Evolutionary conservation across 495 filamentous ascomycete species (phyloP).

Genomic region (Choiromyces venosus): DNA sequence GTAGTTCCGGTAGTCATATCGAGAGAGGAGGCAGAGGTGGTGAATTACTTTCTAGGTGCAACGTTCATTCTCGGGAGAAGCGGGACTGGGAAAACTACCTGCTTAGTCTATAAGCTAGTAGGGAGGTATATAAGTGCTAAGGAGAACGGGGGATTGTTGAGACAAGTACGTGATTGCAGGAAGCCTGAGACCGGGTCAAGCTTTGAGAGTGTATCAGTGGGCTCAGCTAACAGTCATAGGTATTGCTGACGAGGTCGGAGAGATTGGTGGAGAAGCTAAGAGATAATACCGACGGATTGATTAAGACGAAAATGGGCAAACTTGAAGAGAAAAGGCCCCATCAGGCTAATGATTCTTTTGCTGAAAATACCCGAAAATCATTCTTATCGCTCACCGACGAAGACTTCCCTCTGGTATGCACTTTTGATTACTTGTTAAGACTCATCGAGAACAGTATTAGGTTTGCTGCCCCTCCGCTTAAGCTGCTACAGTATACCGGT

Average conservation of each 20-base stretch:
- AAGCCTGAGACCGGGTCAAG: constrained; percentile 15
- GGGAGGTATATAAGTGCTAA: constrained; percentile 38
- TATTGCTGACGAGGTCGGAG: neutral
- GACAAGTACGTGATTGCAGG: constrained; percentile 40
- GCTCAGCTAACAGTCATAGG: no score
- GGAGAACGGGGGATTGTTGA: constrained; percentile 14
- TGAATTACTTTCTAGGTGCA: constrained; percentile 42
- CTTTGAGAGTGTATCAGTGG: neutral
- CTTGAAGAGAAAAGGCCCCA: neutral
- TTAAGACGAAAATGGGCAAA: constrained; percentile 24
- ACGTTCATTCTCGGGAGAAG: constrained; percentile 48
- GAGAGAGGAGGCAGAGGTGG: constrained; percentile 42
- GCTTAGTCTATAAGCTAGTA: constrained; percentile 46
- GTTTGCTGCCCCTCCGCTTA: constrained; percentile 18
- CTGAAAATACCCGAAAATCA: constrained; percentile 6
- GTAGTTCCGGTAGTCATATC: constrained; percentile 48
- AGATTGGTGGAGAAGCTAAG: constrained; percentile 43
- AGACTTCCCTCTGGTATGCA: constrained; percentile 46
- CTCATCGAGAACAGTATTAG: no score
- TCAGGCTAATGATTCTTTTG: neutral
- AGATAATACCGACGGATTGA: constrained; percentile 40
- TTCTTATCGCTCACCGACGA: constrained; percentile 35
- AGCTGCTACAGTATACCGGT: neutral
- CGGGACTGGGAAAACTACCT: constrained; percentile 49
- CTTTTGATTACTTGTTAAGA: constrained; percentile 47